Conservation (phyloP, 257 asterid species). For the Plantago major region DNA sequence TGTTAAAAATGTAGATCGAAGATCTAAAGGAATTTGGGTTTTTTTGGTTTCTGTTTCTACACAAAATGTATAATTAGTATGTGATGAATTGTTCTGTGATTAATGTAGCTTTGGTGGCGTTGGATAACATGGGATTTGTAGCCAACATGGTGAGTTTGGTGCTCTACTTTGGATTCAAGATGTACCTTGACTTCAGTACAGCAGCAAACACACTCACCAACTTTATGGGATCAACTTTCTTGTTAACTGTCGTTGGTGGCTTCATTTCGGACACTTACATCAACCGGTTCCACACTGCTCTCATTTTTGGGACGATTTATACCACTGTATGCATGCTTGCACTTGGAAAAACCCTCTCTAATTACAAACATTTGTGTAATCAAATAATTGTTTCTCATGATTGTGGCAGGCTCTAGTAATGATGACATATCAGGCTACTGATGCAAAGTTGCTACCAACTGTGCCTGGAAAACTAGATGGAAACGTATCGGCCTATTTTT, state of each 20-base stretch:
- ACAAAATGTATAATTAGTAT: no score
- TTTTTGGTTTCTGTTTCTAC: no score
- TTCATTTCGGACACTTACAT: slow-evolving; percentile 61
- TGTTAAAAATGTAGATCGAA: no score
- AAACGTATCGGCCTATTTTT: slow-evolving; percentile 53
- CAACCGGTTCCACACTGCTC: slow-evolving; percentile 46
- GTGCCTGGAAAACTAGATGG: slow-evolving; percentile 45
- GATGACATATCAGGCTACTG: slow-evolving; percentile 78
- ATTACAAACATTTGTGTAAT: background rate
- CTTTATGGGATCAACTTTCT: slow-evolving; percentile 55
- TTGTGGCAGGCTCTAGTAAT: slow-evolving; percentile 51
- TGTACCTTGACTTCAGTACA: slow-evolving; percentile 51
- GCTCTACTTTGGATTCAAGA: slow-evolving; percentile 53
- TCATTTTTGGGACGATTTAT: slow-evolving; percentile 43
- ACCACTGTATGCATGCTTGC: slow-evolving; percentile 34
- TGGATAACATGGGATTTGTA: slow-evolving; percentile 60
- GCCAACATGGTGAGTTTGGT: slow-evolving; percentile 63
- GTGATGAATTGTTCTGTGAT: background rate
- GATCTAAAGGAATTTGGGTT: no score
- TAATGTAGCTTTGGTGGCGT: slow-evolving; percentile 39
- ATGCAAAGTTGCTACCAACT: slow-evolving; percentile 50
- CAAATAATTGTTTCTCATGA: no score
- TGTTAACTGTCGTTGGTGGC: slow-evolving; percentile 57
- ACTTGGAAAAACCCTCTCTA: slow-evolving; percentile 23
- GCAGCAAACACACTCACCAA: slow-evolving; percentile 65